phyloP scores from a whole-genome alignment of 2,329 filamentous ascomycete species.

The Coniochaeta sp. region DNA sequence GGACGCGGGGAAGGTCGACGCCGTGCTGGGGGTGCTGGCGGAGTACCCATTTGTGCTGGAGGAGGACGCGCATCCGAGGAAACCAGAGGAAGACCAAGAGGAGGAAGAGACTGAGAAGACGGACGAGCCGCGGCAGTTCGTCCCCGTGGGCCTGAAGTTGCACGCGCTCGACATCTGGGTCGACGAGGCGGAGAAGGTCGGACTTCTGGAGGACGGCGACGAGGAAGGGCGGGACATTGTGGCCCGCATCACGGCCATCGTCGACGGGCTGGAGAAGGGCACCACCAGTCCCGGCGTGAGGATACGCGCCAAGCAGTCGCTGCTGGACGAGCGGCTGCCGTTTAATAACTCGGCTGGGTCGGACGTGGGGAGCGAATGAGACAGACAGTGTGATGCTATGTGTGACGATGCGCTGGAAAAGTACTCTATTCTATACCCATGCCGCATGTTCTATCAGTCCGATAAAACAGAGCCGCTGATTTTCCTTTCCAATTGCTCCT shows the following conservation, averaged over 20 bases:
- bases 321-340: constrained; percentile 67
- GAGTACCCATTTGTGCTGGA: constrained; percentile 31
- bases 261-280: constrained; percentile 46
- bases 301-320: constrained; percentile 58
- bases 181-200: constrained; percentile 74
- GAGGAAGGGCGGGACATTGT: constrained; percentile 37
- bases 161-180: constrained; percentile 89
- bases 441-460: not conserved
- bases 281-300: constrained; percentile 67
- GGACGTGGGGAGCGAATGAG: constrained; percentile 24
- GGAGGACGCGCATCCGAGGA: constrained; percentile 12
- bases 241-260: constrained; percentile 42
- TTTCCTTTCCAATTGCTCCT: not conserved
- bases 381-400: constrained; percentile 22
- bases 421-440: not conserved
- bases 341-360: constrained; percentile 40
- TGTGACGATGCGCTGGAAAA: constrained; percentile 7
- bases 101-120: constrained; percentile 22
- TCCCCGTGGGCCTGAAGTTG: constrained; percentile 78
- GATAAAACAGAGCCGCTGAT: not conserved
- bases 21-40: constrained; percentile 35
- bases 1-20: constrained; percentile 16
- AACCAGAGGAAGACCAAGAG: constrained; percentile 23
- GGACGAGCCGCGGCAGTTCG: constrained; percentile 23
- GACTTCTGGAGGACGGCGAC: constrained; percentile 37